These are phyloP conservation scores for Fusarium tupiense DNA, from an alignment of 2,329 filamentous ascomycete genomes.

Conservation along the genomic window DNA sequence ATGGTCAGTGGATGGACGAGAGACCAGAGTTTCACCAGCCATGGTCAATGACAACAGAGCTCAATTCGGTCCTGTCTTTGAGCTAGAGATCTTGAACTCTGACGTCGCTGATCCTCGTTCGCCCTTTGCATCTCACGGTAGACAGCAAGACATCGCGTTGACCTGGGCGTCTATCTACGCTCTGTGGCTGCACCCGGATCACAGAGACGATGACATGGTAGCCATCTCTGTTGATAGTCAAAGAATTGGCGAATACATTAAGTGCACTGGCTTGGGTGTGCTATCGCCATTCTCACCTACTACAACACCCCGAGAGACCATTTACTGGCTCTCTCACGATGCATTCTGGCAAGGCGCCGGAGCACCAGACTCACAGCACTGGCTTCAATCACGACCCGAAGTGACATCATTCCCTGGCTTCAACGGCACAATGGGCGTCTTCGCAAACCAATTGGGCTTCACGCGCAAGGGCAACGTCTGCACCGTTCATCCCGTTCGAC, in stretches of 20 bases:
- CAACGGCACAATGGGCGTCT: conserved; percentile 34
- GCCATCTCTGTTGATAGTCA: conserved; percentile 8
- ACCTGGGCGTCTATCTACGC: conserved; percentile 23
- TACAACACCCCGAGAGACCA: background rate
- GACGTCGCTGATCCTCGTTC: conserved; percentile 2
- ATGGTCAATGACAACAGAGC: conserved; percentile 27
- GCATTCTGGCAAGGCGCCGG: conserved; percentile 42
- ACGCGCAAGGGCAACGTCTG: conserved; percentile 43
- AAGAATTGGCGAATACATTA: conserved; percentile 11
- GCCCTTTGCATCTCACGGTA: background rate
- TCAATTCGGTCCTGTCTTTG: background rate
- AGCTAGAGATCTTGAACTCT: conserved; percentile 11
- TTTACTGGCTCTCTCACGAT: conserved; percentile 38
- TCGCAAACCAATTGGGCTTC: conserved; percentile 41
- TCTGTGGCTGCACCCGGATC: conserved; percentile 19
- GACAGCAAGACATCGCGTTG: background rate
- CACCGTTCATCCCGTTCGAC: conserved; percentile 42
- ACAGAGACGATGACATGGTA: conserved; percentile 13
- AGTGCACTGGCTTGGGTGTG: conserved; percentile 14
- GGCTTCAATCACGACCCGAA: conserved; percentile 39
- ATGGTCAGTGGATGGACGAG: conserved; percentile 5
- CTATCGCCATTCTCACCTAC: conserved; percentile 2
- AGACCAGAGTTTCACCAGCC: conserved; percentile 12
- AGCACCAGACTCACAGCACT: conserved; percentile 39
- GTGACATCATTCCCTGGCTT: conserved; percentile 40